Percentiles rank a stretch among this genome's conserved stretches.
phyloP scores from a whole-genome alignment of 2,329 filamentous ascomycete genomes.

The Apiospora kogelbergensis region DNA sequence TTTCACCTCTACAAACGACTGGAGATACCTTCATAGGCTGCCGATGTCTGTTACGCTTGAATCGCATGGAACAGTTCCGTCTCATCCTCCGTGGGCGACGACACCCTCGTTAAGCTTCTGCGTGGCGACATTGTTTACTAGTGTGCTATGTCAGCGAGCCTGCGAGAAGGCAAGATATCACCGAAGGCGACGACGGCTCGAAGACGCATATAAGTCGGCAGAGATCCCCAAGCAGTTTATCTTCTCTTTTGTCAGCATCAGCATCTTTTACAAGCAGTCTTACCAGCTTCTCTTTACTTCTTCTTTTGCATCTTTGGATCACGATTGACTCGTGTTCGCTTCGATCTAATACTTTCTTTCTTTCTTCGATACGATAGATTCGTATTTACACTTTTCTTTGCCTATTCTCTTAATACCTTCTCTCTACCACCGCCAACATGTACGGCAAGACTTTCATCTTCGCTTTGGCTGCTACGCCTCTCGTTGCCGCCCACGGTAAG shows the following conservation, averaged over 20 bases:
- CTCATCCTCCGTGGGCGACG: neutral
- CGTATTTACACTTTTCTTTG: slow-evolving; percentile 1
- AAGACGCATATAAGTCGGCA: slow-evolving; percentile 2
- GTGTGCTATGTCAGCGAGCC: neutral
- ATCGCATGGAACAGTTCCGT: neutral
- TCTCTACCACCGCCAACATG: slow-evolving; percentile 14
- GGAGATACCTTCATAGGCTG: neutral
- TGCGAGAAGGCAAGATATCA: neutral
- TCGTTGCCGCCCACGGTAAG: slow-evolving; percentile 32
- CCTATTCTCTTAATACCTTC: neutral
- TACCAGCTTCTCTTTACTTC: neutral
- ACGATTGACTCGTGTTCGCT: slow-evolving; percentile 10
- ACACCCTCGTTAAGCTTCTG: neutral
- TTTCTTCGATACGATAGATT: slow-evolving; percentile 10
- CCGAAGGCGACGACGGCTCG: neutral
- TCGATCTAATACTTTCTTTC: neutral
- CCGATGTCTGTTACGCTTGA: neutral
- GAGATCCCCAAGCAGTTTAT: neutral
- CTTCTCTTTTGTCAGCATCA: slow-evolving; percentile 7
- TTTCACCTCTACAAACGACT: neutral
- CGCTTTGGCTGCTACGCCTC: slow-evolving; percentile 24
- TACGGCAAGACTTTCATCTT: slow-evolving; percentile 19
- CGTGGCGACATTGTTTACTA: neutral
- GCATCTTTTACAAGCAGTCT: neutral
- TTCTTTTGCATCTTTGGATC: slow-evolving; percentile 7